Percentiles rank a stretch among this genome's conserved stretches.
These are phyloP conservation scores for Amylostereum chailletii DNA, from an alignment of 1,284 basidiomycete genomes.

Conservation along the genomic window DNA sequence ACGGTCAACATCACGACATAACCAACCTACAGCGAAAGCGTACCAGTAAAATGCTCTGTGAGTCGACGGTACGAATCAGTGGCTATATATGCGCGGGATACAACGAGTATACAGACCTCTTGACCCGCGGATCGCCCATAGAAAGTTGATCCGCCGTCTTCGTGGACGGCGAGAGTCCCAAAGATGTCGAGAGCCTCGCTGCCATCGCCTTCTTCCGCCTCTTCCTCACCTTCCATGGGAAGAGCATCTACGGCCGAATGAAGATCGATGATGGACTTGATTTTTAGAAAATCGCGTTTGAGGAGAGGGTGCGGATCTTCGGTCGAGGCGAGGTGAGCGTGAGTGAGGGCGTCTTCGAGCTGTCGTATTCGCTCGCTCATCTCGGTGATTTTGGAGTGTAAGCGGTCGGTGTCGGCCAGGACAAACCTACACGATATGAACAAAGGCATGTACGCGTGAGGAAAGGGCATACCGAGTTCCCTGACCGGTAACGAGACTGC, in stretches of 20 bases:
- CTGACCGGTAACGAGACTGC: slow-evolving; percentile 58
- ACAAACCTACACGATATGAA: slow-evolving; percentile 43
- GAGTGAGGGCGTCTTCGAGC: slow-evolving; percentile 65
- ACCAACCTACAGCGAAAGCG: slow-evolving; percentile 3
- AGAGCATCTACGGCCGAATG: slow-evolving; percentile 34
- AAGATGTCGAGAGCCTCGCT: slow-evolving; percentile 45
- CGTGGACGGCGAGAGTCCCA: slow-evolving; percentile 52
- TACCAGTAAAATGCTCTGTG: slow-evolving; percentile 24
- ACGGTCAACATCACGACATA: background rate
- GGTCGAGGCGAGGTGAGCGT: slow-evolving; percentile 41
- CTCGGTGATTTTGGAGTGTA: slow-evolving; percentile 61
- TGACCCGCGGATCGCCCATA: slow-evolving; percentile 58
- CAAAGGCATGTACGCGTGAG: background rate
- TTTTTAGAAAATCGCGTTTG: slow-evolving; percentile 50
- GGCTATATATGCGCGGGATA: background rate
- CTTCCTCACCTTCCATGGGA: slow-evolving; percentile 21
- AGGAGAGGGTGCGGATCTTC: slow-evolving; percentile 55
- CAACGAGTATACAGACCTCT: slow-evolving; percentile 33
- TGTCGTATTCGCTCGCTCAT: slow-evolving; percentile 72
- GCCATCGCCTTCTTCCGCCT: slow-evolving; percentile 24
- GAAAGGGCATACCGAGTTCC: slow-evolving; percentile 51
- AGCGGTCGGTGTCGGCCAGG: slow-evolving; percentile 67
- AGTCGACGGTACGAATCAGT: background rate
- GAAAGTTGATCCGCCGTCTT: slow-evolving; percentile 56
- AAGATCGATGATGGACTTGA: slow-evolving; percentile 60